phyloP scores from a whole-genome alignment of 2,329 filamentous ascomycete genomes.

The Furcasterigmium sp. region DNA sequence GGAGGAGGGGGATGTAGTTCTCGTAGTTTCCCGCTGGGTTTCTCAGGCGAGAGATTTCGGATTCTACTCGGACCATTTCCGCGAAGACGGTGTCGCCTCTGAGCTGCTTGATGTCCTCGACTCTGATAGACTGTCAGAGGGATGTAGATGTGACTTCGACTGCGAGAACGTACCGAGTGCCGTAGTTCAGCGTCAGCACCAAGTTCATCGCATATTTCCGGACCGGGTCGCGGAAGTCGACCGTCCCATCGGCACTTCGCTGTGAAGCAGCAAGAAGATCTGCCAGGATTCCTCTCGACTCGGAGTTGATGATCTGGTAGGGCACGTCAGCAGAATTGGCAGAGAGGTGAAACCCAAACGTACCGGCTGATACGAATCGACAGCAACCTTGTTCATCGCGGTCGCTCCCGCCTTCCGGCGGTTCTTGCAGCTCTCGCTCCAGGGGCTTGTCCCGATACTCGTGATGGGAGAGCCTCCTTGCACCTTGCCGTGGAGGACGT shows the following conservation, averaged over 20 bases:
- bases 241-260: slow-evolving; percentile 42
- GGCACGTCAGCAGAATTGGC: background rate
- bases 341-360: background rate
- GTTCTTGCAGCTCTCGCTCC: slow-evolving; percentile 63
- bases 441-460: slow-evolving; percentile 60
- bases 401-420: slow-evolving; percentile 62
- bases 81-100: slow-evolving; percentile 10
- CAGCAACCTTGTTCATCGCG: slow-evolving; percentile 58
- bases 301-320: slow-evolving; percentile 29
- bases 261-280: slow-evolving; percentile 55
- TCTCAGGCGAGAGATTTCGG: slow-evolving; percentile 13
- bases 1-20: slow-evolving; percentile 16
- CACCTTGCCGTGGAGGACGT: slow-evolving; percentile 58
- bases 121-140: background rate
- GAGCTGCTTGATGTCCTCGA: slow-evolving; percentile 3
- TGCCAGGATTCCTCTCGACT: slow-evolving; percentile 51
- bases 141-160: no score
- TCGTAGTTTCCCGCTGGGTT: slow-evolving; percentile 15
- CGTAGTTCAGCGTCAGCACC: slow-evolving; percentile 60
- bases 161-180: slow-evolving; percentile 40
- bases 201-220: slow-evolving; percentile 61
- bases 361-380: slow-evolving; percentile 58
- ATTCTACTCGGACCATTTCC: slow-evolving; percentile 16
- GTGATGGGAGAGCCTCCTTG: slow-evolving; percentile 30
- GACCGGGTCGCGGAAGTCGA: slow-evolving; percentile 58